phyloP scores from a whole-genome alignment of 306 rosid species.

The Glycine soja region DNA sequence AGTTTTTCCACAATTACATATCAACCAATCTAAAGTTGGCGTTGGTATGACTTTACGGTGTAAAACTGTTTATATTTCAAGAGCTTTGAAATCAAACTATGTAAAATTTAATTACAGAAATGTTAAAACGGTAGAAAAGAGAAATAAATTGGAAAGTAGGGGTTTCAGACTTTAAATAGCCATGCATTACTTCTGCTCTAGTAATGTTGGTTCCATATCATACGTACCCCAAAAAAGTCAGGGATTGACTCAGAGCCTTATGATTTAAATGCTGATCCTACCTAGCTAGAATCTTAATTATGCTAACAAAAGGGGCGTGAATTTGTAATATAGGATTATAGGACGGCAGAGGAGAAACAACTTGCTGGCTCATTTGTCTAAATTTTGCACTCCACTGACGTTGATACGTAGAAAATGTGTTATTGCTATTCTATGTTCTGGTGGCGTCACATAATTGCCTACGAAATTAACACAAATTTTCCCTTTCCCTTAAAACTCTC shows the following conservation, averaged over 20 bases:
- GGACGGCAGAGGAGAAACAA: constrained; percentile 12
- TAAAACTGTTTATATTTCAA: background rate
- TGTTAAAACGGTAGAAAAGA: background rate
- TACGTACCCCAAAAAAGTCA: background rate
- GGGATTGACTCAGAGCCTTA: constrained; percentile 17
- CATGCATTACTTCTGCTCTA: background rate
- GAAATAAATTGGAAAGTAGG: background rate
- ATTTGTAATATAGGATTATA: background rate
- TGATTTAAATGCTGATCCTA: constrained; percentile 37
- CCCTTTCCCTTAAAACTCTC: background rate
- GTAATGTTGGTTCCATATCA: background rate
- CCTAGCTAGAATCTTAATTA: constrained; percentile 4
- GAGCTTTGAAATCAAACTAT: background rate
- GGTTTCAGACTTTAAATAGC: constrained; percentile 7
- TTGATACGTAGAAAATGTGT: constrained; percentile 19
- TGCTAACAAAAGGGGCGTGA: background rate
- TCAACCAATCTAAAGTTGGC: too few relatives aligned
- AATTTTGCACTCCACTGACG: background rate
- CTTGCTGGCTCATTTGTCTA: background rate
- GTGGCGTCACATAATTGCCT: background rate
- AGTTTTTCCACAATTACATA: too few relatives aligned
- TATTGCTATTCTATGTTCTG: background rate
- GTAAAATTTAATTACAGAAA: background rate
- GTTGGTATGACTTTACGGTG: too few relatives aligned
- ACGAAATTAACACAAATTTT: background rate